Evolutionary conservation across 495 filamentous ascomycete genomes (phyloP), one percentile per base, ranked within the genome.

Genomic region (Aspergillus homomorphus): DNA sequence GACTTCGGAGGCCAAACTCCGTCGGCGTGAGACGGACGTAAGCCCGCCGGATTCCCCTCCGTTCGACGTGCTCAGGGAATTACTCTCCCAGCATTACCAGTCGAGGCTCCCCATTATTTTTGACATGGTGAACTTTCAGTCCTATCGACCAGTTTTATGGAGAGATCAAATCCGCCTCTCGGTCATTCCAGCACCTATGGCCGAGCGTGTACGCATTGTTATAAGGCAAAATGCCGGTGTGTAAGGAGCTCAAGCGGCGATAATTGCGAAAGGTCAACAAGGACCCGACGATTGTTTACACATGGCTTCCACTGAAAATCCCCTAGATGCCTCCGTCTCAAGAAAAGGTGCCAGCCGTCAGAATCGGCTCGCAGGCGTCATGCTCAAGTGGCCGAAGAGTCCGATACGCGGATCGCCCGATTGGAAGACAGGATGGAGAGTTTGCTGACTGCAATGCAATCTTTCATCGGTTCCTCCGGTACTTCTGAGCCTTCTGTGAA

Each of bases 351-450:
- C 54, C 63, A 70, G 49, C 66, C 71, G 19, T 66, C 72, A 43
- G 60, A 66, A 19, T 63, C 73, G 30, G 53, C 66, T 52, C 69
- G 73, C 54, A 69, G 61, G 51, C 73, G 71, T 9, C 63, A 59
- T 60, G 38, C 55, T 28, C 55, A 62, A 14, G 62, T 62, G 38
- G 63, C 62, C 2, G 65, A 65, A 33, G 73, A 67, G 49, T 69
- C 80, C 6, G 77, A 78, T 58, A 69, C 64, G 46, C 79, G 77
- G 30, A 72, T 82, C 51, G 74, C 80, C 38, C 67, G 71, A 18
- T 69, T 83, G 12, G 76, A 80, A 52, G 67, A 62, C 46, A 71
- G 63, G 51, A 66, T 71, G 54, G 69, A 71, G n/a, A 63, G 45
- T 9, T 51, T 71, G 24, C 28, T 68, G 33, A 60, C 64, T 44